A percentile compares a stretch with the other conserved stretches of the same genome.
phyloP scores from a whole-genome alignment of 2,329 filamentous ascomycete species.

The Pyrenochaeta sp. region DNA sequence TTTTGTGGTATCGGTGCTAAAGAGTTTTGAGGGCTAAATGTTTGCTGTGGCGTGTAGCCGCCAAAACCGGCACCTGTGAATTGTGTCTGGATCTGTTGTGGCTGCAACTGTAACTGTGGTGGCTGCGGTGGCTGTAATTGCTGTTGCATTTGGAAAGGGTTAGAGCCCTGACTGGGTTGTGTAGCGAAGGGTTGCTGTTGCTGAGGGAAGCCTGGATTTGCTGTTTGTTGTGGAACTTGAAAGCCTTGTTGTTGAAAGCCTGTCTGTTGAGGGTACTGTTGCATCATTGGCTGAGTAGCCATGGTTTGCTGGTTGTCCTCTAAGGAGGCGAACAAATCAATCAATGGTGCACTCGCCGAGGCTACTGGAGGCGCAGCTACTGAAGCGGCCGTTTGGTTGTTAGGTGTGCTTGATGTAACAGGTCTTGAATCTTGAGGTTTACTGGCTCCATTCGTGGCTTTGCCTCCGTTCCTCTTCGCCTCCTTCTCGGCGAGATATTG shows the following conservation, averaged over 20 bases:
- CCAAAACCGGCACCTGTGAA: conserved; percentile 84
- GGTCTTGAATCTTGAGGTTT: conserved; percentile 49
- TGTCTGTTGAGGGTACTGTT: conserved; percentile 45
- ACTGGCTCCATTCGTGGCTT: conserved; percentile 47
- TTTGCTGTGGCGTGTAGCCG: conserved; percentile 75
- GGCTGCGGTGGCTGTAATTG: conserved; percentile 59
- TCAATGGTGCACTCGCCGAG: conserved; percentile 37
- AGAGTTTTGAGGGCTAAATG: conserved; percentile 55
- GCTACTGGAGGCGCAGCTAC: conserved; percentile 27
- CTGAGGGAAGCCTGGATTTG: conserved; percentile 36
- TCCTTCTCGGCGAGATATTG: conserved; percentile 92
- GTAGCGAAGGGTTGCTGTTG: conserved; percentile 65
- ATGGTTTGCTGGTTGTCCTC: conserved; percentile 49
- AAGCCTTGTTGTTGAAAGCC: conserved; percentile 33
- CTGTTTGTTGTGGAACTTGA: conserved; percentile 54
- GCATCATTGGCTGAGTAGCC: conserved; percentile 42
- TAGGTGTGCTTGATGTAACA: conserved; percentile 33
- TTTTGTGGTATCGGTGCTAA: conserved; percentile 62
- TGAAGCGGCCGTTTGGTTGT: conserved; percentile 29
- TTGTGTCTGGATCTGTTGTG: conserved; percentile 62
- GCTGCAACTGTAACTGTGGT: conserved; percentile 50
- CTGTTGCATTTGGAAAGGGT: conserved; percentile 87
- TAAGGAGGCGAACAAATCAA: conserved; percentile 45
- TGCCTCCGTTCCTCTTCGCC: conserved; percentile 65
- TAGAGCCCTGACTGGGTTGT: conserved; percentile 69